Evolutionary conservation across 2,329 filamentous ascomycete species (phyloP).

Genomic region (Cercospora sp.): DNA sequence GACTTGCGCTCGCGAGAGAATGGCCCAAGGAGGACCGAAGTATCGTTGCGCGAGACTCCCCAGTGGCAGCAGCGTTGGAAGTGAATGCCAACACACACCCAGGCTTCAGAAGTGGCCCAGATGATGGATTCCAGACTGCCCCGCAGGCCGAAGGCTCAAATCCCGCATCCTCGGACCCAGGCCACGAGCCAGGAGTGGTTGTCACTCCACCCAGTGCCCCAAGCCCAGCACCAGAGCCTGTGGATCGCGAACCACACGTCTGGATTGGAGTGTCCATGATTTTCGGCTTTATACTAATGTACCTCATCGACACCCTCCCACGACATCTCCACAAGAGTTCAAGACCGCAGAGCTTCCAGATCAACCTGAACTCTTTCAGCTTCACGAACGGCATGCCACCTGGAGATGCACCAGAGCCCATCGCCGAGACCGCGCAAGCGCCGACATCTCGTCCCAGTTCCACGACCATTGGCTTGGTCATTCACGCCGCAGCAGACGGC

Average conservation of each 20-base stretch:
- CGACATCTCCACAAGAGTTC: conserved; percentile 60
- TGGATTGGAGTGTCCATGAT: conserved; percentile 87
- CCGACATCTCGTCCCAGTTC: conserved; percentile 37
- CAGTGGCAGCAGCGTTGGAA: conserved; percentile 5
- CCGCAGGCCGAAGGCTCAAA: conserved; percentile 21
- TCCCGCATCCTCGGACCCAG: conserved; percentile 18
- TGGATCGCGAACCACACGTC: conserved; percentile 59
- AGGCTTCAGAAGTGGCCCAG: conserved; percentile 33
- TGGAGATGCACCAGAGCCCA: conserved; percentile 25
- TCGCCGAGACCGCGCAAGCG: conserved; percentile 9
- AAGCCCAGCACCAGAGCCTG: neutral
- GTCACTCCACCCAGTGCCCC: neutral
- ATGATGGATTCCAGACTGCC: conserved; percentile 31
- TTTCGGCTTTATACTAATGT: conserved; percentile 93
- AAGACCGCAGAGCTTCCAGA: conserved; percentile 70
- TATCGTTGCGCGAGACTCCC: neutral
- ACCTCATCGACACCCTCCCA: conserved; percentile 84
- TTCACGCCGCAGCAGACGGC: conserved; percentile 91
- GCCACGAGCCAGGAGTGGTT: conserved; percentile 21
- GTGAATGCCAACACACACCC: conserved; percentile 12
- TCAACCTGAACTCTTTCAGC: conserved; percentile 78
- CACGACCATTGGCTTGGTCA: conserved; percentile 87
- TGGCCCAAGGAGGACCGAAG: neutral
- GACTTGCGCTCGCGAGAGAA: neutral
- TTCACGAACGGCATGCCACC: conserved; percentile 36